Base-by-base conservation (phyloP, 768 basidiomycete species). In the Amanita subjunquillea region DNA sequence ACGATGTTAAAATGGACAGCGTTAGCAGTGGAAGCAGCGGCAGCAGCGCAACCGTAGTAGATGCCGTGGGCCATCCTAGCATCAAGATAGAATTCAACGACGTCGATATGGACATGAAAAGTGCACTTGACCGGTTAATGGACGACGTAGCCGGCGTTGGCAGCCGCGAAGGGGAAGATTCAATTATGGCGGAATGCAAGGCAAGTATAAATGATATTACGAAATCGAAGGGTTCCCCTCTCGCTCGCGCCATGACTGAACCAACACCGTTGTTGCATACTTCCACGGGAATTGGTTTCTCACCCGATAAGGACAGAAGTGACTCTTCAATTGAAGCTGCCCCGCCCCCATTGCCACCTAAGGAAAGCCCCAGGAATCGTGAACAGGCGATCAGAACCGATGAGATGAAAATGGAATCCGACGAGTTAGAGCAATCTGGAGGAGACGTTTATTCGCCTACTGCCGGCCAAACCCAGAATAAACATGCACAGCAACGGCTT, bases 81-180 rank as follows among this genome's bases (percentile, higher is more conserved):
- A 38, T 54, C 48, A 75, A 72, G 12, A 63, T 76, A 61, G 72
- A 73, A 6, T 72, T 75, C 42, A 72, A 80, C 25, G 76, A 80
- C 57, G 79, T 83, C 25, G 75, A 78, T 56, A 76, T 78, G 70
- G 85, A 85, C 44, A 85, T 85, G 77, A 78, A 79, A 55, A 83
- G 81, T 55, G 85, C 85, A 5, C 71, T 87, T 29, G 85, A 87
- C 60, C 69, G 82, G 41, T 69, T 87, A 29, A 83, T 87, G 79
- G 82, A 85, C 56, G 80, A 85, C 51, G 83, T 85, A 17, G 77
- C 75, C 41, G 73, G 74, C 32, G 69, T 67, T 55, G 65, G 67
- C 56, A 60, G 59, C 56, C 68, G 40, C 6, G 55, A 62, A 47
- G 67, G 67, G 13, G 71, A 74, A 25, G 72, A 73, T 43, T 76